Conservation (phyloP, 805 yeast species). For the Starmerella cellae region DNA sequence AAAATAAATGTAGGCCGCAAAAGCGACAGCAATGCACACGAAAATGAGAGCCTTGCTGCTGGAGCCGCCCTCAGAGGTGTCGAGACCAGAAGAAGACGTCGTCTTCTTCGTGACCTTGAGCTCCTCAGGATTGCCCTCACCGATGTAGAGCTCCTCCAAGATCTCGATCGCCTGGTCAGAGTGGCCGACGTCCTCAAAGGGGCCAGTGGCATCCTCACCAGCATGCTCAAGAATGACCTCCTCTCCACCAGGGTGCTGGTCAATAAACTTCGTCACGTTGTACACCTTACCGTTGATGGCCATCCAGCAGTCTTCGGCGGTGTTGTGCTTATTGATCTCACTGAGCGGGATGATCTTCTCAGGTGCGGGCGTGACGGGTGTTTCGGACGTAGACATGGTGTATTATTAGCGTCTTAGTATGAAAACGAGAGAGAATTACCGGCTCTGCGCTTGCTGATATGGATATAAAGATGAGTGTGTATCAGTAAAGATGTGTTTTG, state of each 20-base stretch:
- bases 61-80: slow-evolving; percentile 16
- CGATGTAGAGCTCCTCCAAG: slow-evolving; percentile 54
- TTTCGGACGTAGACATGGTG: slow-evolving; percentile 2
- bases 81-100: slow-evolving; percentile 17
- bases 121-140: slow-evolving; percentile 52
- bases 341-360: slow-evolving; percentile 25
- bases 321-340: slow-evolving; percentile 36
- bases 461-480: no score
- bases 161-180: slow-evolving; percentile 87
- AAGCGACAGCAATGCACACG: slow-evolving; percentile 26
- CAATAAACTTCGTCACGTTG: slow-evolving; percentile 43
- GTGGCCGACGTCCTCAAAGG: slow-evolving; percentile 83
- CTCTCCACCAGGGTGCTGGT: slow-evolving; percentile 72
- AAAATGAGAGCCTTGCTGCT: slow-evolving; percentile 22
- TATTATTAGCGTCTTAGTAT: no score
- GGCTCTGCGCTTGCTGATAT: no score
- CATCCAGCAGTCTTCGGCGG: slow-evolving; percentile 55
- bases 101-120: slow-evolving; percentile 19
- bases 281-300: slow-evolving; percentile 56
- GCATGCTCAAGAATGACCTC: slow-evolving; percentile 68
- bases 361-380: slow-evolving; percentile 5
- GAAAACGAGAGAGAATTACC: no score
- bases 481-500: no score
- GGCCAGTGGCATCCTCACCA: slow-evolving; percentile 63
- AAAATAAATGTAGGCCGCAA: slow-evolving; percentile 26